Percentiles rank a stretch among this genome's conserved stretches.
Evolutionary conservation across 2,329 filamentous ascomycete genomes (phyloP).

Genomic region (Xylariaceae sp.): DNA sequence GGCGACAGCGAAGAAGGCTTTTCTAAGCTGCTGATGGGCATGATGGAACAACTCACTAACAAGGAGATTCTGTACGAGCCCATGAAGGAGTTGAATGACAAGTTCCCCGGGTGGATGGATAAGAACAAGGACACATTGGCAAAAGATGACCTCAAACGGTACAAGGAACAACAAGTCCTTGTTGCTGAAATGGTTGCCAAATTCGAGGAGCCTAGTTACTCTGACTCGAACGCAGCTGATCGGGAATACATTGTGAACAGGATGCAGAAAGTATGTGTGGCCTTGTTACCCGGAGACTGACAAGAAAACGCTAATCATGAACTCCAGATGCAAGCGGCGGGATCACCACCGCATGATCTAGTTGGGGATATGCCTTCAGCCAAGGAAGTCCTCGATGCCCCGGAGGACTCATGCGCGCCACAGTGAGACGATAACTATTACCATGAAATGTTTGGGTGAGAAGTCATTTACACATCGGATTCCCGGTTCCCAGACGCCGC

Average conservation of each 20-base stretch:
- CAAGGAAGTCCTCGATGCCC: constrained; percentile 60
- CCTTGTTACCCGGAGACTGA: neutral
- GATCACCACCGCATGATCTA: constrained; percentile 82
- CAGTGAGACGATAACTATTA: constrained; percentile 41
- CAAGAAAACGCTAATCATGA: constrained; percentile 14
- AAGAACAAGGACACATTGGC: constrained; percentile 64
- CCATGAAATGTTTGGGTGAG: neutral
- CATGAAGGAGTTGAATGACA: constrained; percentile 93
- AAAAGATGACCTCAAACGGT: constrained; percentile 69
- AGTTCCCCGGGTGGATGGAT: constrained; percentile 84
- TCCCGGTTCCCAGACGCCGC: constrained; percentile 4
- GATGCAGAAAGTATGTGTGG: constrained; percentile 82
- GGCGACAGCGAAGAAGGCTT: constrained; percentile 72
- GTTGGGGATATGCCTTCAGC: constrained; percentile 84
- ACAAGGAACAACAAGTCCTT: constrained; percentile 71
- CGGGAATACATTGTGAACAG: constrained; percentile 91
- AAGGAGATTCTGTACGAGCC: constrained; percentile 98
- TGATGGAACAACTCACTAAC: constrained; percentile 99
- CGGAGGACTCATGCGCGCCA: constrained; percentile 57
- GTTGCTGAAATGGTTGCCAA: constrained; percentile 82
- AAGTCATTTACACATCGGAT: constrained; percentile 18
- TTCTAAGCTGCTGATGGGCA: constrained; percentile 88
- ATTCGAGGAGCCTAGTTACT: constrained; percentile 78
- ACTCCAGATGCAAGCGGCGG: constrained; percentile 87
- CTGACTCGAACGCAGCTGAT: constrained; percentile 73